Evolutionary conservation across 345 rosid genomes (phyloP).

Genomic region (Melastoma malabathricum): DNA sequence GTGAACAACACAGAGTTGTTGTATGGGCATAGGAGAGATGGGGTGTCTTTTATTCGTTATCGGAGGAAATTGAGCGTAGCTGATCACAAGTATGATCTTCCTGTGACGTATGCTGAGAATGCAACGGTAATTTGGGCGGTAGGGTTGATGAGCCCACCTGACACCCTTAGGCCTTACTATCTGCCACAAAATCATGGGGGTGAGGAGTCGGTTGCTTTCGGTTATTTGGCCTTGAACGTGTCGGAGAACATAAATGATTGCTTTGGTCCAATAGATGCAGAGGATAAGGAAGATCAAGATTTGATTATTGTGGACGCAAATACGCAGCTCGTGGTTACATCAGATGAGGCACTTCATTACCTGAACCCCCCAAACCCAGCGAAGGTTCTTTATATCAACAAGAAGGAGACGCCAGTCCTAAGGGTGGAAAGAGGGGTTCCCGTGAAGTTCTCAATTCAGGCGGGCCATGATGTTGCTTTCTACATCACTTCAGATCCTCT

Average conservation of each 20-base stretch:
- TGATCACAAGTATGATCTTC: conserved; percentile 65
- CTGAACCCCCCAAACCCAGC: conserved; percentile 57
- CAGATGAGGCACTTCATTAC: conserved; percentile 37
- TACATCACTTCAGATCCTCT: conserved; percentile 76
- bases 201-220: conserved; percentile 23
- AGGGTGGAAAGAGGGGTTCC: conserved; percentile 73
- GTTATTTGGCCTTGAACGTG: conserved; percentile 35
- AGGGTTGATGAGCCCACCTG: conserved; percentile 84
- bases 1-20: conserved; percentile 56
- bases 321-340: conserved; percentile 37
- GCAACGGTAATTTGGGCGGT: conserved; percentile 80
- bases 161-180: conserved; percentile 56
- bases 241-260: conserved; percentile 37
- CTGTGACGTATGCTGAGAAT: conserved; percentile 36
- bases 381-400: conserved; percentile 53
- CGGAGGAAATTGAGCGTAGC: conserved; percentile 41
- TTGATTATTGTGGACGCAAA: conserved; percentile 41
- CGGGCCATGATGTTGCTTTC: conserved; percentile 64
- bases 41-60: conserved; percentile 81
- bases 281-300: conserved; percentile 60
- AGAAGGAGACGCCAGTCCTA: conserved; percentile 60
- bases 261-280: conserved; percentile 56
- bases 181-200: conserved; percentile 89
- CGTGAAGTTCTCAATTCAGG: conserved; percentile 48
- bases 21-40: conserved; percentile 93